Percentiles rank a stretch among this genome's conserved stretches.
Conservation (phyloP, 164 flowering plant species). For the Kalanchoe fedtschenkoi region DNA sequence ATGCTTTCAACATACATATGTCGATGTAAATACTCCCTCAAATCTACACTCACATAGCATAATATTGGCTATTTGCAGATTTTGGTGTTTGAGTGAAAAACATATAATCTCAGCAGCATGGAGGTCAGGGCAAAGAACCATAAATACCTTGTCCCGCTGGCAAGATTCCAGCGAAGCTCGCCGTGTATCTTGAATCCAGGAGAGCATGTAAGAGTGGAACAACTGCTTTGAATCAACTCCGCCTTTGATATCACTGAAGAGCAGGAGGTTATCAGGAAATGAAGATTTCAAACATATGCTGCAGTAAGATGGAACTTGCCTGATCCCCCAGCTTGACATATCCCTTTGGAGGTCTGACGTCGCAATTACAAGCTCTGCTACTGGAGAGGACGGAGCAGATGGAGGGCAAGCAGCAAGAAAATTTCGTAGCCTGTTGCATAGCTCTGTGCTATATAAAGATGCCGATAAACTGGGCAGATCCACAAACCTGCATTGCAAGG, state of each 20-base stretch:
- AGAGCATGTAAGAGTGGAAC: constrained; percentile 74
- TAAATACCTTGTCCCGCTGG: constrained; percentile 73
- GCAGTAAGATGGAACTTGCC: no score
- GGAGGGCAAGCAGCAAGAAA: constrained; percentile 93
- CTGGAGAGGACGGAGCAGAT: constrained; percentile 68
- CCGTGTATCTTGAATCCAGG: constrained; percentile 91
- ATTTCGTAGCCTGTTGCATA: constrained; percentile 45
- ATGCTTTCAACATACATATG: no score
- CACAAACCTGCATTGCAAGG: constrained; percentile 44
- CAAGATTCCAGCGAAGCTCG: constrained; percentile 67
- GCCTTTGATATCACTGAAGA: constrained; percentile 67
- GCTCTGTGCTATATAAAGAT: constrained; percentile 73
- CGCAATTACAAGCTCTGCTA: constrained; percentile 80
- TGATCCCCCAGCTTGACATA: constrained; percentile 66
- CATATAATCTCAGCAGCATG: neutral
- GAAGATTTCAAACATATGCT: neutral
- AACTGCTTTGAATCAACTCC: constrained; percentile 91
- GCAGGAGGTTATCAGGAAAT: neutral
- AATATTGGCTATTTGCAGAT: no score
- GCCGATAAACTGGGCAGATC: constrained; percentile 84
- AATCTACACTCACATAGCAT: neutral
- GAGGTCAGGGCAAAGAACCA: neutral
- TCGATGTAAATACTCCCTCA: no score
- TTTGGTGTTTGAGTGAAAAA: neutral
- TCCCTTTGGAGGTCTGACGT: constrained; percentile 82